A percentile compares a stretch with the other conserved stretches of the same genome.
These are phyloP conservation scores for Zancudomyces culisetae DNA, from an alignment of 371 early-diverging fungal species.

Conservation along the genomic window DNA sequence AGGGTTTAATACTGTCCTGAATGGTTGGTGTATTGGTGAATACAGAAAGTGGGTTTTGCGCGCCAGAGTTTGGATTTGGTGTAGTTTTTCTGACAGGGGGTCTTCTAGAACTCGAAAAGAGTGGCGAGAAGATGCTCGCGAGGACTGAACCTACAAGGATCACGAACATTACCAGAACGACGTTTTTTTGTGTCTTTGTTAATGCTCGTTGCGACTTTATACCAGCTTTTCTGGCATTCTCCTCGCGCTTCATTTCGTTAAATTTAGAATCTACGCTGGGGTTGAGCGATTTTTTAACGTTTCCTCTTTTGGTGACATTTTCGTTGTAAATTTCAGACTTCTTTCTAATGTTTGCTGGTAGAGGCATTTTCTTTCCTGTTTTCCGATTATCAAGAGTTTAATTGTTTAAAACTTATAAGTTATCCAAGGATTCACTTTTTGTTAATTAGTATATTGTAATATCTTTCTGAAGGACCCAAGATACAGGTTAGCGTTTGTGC, in stretches of 20 bases:
- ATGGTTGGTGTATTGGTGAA: too few relatives aligned
- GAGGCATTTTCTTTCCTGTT: conserved; percentile 14
- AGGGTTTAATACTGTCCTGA: too few relatives aligned
- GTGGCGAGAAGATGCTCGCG: not conserved
- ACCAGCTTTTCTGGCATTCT: not conserved
- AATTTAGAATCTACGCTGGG: conserved; percentile 3
- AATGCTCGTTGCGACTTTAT: not conserved
- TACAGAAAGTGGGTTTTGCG: too few relatives aligned
- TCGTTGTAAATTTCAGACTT: conserved; percentile 17
- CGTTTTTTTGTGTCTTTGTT: not conserved
- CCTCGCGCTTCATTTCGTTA: not conserved
- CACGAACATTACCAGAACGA: not conserved
- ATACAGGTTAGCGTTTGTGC: too few relatives aligned
- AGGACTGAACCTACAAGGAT: not conserved
- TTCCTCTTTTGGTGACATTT: conserved; percentile 15
- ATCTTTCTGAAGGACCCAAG: too few relatives aligned
- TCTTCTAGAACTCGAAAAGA: not conserved
- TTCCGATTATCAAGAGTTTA: too few relatives aligned
- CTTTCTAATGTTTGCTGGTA: conserved; percentile 20
- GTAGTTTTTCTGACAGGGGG: too few relatives aligned
- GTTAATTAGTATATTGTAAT: too few relatives aligned
- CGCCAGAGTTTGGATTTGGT: too few relatives aligned
- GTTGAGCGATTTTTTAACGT: conserved; percentile 18
- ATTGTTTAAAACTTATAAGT: too few relatives aligned
- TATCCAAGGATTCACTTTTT: too few relatives aligned